A percentile compares a stretch with the other conserved stretches of the same genome.
Conservation (phyloP, 192 early-diverging fungal species). For the Borealophlyctis nickersoniae region DNA sequence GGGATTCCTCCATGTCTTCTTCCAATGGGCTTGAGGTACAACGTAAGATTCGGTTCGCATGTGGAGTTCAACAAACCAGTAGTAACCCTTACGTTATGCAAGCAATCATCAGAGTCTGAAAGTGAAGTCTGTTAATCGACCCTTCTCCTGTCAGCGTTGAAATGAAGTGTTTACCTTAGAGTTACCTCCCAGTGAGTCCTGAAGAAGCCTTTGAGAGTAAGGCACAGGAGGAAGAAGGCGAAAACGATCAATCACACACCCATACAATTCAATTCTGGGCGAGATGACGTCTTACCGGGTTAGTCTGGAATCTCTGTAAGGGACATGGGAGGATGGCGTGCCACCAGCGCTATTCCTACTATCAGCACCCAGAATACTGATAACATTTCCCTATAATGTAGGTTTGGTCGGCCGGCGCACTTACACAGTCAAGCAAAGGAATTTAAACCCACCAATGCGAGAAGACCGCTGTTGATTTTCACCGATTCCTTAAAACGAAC, state of each 20-base stretch:
- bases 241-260: not conserved
- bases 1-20: constrained; percentile 79
- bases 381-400: constrained; percentile 73
- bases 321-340: constrained; percentile 42
- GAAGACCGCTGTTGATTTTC: constrained; percentile 24
- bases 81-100: constrained; percentile 35
- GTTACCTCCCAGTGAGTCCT: constrained; percentile 82
- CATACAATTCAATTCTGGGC: not conserved
- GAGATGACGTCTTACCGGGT: constrained; percentile 51
- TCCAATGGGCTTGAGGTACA: constrained; percentile 69
- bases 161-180: constrained; percentile 41
- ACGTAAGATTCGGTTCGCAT: constrained; percentile 31
- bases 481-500: constrained; percentile 52
- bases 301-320: constrained; percentile 95
- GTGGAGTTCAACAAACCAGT: constrained; percentile 46
- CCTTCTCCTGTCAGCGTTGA: too few species aligned
- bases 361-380: constrained; percentile 81
- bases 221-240: not conserved
- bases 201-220: too few species aligned
- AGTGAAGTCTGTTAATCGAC: not conserved
- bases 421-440: not conserved
- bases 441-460: not conserved
- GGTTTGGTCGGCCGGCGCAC: constrained; percentile 35
- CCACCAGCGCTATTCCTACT: not conserved
- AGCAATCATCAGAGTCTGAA: constrained; percentile 50